A percentile compares a stretch with the other conserved stretches of the same genome.
phyloP scores from a whole-genome alignment of 1,284 basidiomycete genomes.

The Cryptococcus sp. region DNA sequence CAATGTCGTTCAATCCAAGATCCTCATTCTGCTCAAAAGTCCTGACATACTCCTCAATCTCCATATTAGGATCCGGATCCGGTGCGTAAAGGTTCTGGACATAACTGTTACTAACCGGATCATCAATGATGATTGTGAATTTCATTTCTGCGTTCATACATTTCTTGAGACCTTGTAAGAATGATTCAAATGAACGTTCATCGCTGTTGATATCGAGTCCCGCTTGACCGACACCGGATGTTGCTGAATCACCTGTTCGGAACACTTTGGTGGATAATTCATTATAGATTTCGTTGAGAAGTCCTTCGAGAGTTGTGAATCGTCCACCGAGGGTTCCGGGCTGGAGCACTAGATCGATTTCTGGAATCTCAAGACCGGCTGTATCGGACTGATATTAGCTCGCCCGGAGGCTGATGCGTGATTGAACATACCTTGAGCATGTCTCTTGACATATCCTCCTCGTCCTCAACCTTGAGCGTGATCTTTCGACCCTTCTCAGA shows the following conservation, averaged over 20 bases:
- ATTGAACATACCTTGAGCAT: constrained; percentile 71
- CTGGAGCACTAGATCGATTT: constrained; percentile 88
- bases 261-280: constrained; percentile 91
- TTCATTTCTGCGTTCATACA: constrained; percentile 69
- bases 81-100: constrained; percentile 93
- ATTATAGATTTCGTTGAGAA: constrained; percentile 91
- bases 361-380: constrained; percentile 83
- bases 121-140: constrained; percentile 91
- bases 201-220: constrained; percentile 50
- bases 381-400: constrained; percentile 68
- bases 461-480: constrained; percentile 83
- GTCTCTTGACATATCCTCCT: constrained; percentile 90
- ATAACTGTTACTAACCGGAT: constrained; percentile 93
- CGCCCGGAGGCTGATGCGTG: not conserved
- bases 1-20: constrained; percentile 93
- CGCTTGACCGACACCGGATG: constrained; percentile 33
- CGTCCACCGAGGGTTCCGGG: constrained; percentile 96
- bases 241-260: constrained; percentile 50
- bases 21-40: constrained; percentile 92
- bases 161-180: constrained; percentile 74
- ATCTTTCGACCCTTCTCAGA: constrained; percentile 80
- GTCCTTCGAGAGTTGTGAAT: constrained; percentile 95
- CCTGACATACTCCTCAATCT: constrained; percentile 74
- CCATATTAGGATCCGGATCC: constrained; percentile 88
- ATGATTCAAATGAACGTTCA: constrained; percentile 62